Base-by-base conservation (phyloP, 768 basidiomycete species). In the Podaxis sp. region DNA sequence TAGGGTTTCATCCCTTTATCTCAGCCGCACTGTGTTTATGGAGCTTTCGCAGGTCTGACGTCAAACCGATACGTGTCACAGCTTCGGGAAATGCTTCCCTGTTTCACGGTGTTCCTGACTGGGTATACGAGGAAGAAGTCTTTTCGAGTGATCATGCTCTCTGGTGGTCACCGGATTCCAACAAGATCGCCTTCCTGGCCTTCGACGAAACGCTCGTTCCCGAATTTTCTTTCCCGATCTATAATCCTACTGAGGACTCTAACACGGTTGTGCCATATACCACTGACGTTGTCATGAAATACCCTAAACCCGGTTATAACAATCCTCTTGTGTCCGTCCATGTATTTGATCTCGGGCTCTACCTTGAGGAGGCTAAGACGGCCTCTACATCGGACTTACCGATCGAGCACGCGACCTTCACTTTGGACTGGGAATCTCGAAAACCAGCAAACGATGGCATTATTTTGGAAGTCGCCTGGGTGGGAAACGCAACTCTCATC, bases 61-160 rank as follows among this genome's bases (percentile, higher is more conserved):
- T 79, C 1, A 67, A 77, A 13, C 78, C 88, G 9, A 88, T 96
- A 55, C 88, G 89, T 9, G 81, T 99, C 9, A 99, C 96, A 1
- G 77, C 80, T 1, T 85, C 88, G 13, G 97, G 97, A 0, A 92
- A 89, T 57, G 82, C 86, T 0, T 89, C 90, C 0, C 80, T 96
- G 15, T 97, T 99, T 80, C 87, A 98, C 69, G 97, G 97, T 6
- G 91, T 97, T 1, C 93, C 95, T 0, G 95, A 97, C 72, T 99
- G 97, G 96, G 96, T 98, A 4, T 96, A 96, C 73, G 95, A 96
- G 73, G 94, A 96, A 71, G 95, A 97, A 72, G 86, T 98, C 24
- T 90, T 95, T 68, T 76, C 81, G 2, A 71, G 76, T 42, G 85
- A 95, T 70, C 86, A 74, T 53, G 88, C 95, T 0, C 78, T 96